These are phyloP conservation scores for Aspergillus fructus DNA, from an alignment of 2,329 filamentous ascomycete genomes.

Conservation along the genomic window DNA sequence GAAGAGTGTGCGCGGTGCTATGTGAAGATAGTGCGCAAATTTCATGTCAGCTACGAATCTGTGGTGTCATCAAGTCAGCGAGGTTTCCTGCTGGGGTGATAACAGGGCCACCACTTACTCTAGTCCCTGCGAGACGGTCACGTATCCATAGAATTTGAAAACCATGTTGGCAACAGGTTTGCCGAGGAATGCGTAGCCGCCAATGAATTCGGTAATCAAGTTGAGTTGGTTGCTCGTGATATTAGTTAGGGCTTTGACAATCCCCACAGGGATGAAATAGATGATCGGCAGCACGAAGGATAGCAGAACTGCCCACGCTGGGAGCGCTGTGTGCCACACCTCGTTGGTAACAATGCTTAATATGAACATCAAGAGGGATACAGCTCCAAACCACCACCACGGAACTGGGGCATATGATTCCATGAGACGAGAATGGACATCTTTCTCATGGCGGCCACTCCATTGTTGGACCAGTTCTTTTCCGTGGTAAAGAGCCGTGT, in stretches of 20 bases:
- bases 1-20: constrained; percentile 52
- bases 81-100: neutral
- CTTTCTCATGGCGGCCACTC: constrained; percentile 34
- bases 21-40: constrained; percentile 52
- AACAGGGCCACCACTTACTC: constrained; percentile 25
- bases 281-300: constrained; percentile 46
- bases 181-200: constrained; percentile 49
- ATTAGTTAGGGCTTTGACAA: constrained; percentile 51
- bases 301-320: constrained; percentile 47
- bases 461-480: constrained; percentile 37
- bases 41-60: constrained; percentile 68
- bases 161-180: constrained; percentile 55
- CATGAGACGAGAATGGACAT: constrained; percentile 48
- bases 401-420: constrained; percentile 41
- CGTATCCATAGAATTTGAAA: constrained; percentile 72
- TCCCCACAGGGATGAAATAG: constrained; percentile 50
- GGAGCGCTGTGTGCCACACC: constrained; percentile 47
- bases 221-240: constrained; percentile 51
- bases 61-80: neutral
- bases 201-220: constrained; percentile 50
- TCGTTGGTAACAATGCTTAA: constrained; percentile 40
- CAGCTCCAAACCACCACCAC: constrained; percentile 47
- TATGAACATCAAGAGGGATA: constrained; percentile 39
- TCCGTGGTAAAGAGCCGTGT: constrained; percentile 38
- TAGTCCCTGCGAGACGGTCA: constrained; percentile 64